These are phyloP conservation scores for Cladorrhinum samala DNA, from an alignment of 495 filamentous ascomycete genomes.

Conservation along the genomic window DNA sequence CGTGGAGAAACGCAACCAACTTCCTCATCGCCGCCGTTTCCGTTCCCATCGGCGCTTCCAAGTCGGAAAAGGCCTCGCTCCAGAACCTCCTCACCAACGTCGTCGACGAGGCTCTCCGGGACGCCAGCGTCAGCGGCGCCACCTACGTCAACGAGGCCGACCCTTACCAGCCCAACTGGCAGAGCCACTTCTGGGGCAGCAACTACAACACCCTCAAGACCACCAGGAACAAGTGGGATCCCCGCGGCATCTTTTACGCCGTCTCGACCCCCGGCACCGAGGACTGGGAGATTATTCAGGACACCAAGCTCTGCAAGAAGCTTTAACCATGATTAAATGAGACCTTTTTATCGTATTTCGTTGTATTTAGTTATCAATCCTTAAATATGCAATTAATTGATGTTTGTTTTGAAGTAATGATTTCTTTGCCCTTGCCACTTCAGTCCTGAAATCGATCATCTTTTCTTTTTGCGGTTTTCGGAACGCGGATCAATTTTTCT, in stretches of 20 bases:
- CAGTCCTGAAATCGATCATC: too few relatives aligned
- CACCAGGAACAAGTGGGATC: conserved; percentile 50
- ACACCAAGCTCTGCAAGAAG: conserved; percentile 30
- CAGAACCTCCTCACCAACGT: conserved; percentile 22
- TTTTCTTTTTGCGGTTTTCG: too few relatives aligned
- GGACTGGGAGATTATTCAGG: conserved; percentile 34
- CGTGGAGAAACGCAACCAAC: conserved; percentile 36
- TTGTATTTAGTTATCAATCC: too few relatives aligned
- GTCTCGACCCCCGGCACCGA: conserved; percentile 35
- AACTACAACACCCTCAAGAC: conserved; percentile 30
- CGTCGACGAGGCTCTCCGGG: conserved; percentile 23
- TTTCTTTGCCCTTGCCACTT: too few relatives aligned
- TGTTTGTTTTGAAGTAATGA: background rate
- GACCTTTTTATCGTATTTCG: too few relatives aligned
- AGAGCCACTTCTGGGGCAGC: conserved; percentile 33
- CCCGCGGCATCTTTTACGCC: conserved; percentile 43
- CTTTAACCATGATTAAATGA: too few relatives aligned
- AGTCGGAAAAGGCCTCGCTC: conserved; percentile 16
- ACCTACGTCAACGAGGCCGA: conserved; percentile 49
- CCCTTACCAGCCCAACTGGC: conserved; percentile 36
- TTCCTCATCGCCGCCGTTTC: conserved; percentile 17
- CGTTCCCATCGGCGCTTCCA: conserved; percentile 8
- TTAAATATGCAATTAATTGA: background rate
- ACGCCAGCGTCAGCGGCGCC: conserved; percentile 23
- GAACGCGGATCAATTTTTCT: too few relatives aligned